phyloP scores from a whole-genome alignment of 1,284 basidiomycete species.

The Papiliotrema terrestris region DNA sequence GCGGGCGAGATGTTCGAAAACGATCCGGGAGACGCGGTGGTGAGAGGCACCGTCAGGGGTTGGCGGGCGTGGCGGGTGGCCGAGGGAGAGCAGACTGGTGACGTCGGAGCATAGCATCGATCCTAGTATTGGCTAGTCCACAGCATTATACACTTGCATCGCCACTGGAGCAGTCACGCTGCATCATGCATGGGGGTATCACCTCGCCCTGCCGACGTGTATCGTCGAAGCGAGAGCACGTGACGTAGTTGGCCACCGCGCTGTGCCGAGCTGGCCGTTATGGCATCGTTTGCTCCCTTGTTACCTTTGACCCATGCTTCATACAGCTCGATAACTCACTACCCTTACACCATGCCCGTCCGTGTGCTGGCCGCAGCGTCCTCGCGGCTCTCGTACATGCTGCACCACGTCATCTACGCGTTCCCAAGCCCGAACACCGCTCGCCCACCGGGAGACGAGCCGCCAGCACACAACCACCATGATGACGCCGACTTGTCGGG shows the following conservation, averaged over 20 bases:
- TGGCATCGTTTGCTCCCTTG: too few relatives aligned
- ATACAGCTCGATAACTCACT: too few relatives aligned
- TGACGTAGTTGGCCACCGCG: too few relatives aligned
- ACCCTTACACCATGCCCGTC: constrained; percentile 3
- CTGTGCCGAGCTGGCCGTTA: too few relatives aligned
- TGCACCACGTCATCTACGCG: constrained; percentile 39
- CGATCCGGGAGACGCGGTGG: constrained; percentile 67
- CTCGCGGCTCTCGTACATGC: constrained; percentile 24
- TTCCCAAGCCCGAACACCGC: constrained; percentile 28
- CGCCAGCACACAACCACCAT: neutral
- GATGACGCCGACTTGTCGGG: constrained; percentile 21
- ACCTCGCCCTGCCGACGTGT: too few relatives aligned
- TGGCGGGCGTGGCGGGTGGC: constrained; percentile 39
- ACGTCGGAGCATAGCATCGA: too few relatives aligned
- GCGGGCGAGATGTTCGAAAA: constrained; percentile 82
- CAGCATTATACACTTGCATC: too few relatives aligned
- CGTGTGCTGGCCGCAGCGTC: constrained; percentile 24
- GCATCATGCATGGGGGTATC: too few relatives aligned
- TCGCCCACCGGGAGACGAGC: neutral
- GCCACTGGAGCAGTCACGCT: too few relatives aligned
- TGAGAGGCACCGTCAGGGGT: constrained; percentile 61
- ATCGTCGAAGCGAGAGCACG: too few relatives aligned
- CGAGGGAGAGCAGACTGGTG: constrained; percentile 12
- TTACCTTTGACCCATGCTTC: too few relatives aligned
- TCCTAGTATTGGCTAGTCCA: too few relatives aligned